Evolutionary conservation across 164 flowering plant genomes (phyloP).

Genomic region (Saururus chinensis): DNA sequence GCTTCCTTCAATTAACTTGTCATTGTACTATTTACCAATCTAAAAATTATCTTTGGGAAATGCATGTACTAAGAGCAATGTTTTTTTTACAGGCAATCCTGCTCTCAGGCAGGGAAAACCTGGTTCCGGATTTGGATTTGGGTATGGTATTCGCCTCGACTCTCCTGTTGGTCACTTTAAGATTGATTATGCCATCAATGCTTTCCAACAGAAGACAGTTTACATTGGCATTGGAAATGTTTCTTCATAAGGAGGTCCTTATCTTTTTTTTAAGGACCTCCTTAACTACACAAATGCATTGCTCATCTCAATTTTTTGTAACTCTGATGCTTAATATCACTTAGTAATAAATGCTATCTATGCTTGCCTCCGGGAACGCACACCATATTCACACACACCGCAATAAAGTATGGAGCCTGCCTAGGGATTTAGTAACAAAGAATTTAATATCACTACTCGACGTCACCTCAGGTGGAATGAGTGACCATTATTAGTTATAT

Average conservation of each 20-base stretch:
- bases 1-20: not conserved
- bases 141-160: constrained; percentile 69
- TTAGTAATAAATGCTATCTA: too few species aligned
- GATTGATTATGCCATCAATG: constrained; percentile 71
- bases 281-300: too few species aligned
- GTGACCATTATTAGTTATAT: too few species aligned
- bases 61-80: not conserved
- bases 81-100: constrained; percentile 58
- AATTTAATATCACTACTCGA: too few species aligned
- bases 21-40: not conserved
- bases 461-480: too few species aligned
- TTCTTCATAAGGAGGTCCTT: constrained; percentile 24
- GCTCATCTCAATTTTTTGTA: too few species aligned
- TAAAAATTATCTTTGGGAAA: not conserved
- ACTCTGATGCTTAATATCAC: too few species aligned
- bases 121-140: constrained; percentile 69
- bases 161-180: constrained; percentile 60
- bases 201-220: constrained; percentile 59
- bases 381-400: too few species aligned
- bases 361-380: too few species aligned
- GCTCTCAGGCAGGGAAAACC: constrained; percentile 87
- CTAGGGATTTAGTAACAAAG: too few species aligned
- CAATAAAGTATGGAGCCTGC: too few species aligned
- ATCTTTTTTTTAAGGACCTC: too few species aligned
- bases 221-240: constrained; percentile 68